Base-by-base conservation (phyloP, 129 eudicot genomes). In the Helianthus tuberosus region DNA sequence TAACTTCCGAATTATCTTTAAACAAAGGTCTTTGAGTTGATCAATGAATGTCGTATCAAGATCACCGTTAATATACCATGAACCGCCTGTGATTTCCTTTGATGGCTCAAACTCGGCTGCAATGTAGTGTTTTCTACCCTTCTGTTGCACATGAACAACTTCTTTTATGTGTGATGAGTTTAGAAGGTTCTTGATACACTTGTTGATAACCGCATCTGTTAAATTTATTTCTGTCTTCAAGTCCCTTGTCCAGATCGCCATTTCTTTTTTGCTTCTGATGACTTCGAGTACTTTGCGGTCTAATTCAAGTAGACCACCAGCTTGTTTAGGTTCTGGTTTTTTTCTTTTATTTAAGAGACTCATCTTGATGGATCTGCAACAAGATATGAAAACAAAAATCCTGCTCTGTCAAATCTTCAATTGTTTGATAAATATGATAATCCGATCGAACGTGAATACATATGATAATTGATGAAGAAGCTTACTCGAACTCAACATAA, bases 41-140 rank as follows among this genome's bases (percentile, higher is more conserved):
- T 58, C 71, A 13, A 94, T 89, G 59, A 83, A 79, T 0, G 55
- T 79, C 0, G 57, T 72, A 67, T 95, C 94, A 6, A 95, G 92
- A 25, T 83, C 73, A 16, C 99, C 99, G 6, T 81, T 81, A 3
- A 72, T 77, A 51, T 95, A 95, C 97, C 96, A 95, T 3, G 82
- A 77, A 13, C 99, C 99, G 2, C 97, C 99, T 0, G 87, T 86
- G 27, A 91, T 17, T 75, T 91, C 97, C 38, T 71, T 77, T 0
- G 99, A 85, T 10, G 99, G 92, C 69, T 95, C 86, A 47, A 83
- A 88, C 66, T 89, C 97, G 1, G 74, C 80, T n/a, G 86, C 96
- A 80, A 95, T 83, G 63, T 77, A 87, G 75, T 81, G 87, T 46
- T 87, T 91, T 51, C 77, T 86, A 5, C 79, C 84, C 79, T 82